Evolutionary conservation across 2,329 filamentous ascomycete genomes (phyloP).

Genomic region (Hirsutella minnesotensis): DNA sequence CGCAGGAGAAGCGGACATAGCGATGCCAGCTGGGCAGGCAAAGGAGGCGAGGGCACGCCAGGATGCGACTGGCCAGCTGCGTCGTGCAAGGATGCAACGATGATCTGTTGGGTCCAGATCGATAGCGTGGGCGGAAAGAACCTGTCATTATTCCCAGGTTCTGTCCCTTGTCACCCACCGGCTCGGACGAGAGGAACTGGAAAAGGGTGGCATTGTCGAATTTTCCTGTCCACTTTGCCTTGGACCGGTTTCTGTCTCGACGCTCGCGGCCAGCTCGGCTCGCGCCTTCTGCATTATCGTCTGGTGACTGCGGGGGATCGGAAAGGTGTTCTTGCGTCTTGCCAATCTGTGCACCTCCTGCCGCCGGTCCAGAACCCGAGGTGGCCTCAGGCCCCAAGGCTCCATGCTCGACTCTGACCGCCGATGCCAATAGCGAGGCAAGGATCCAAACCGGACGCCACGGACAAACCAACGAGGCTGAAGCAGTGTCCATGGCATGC

Average conservation of each 20-base stretch:
- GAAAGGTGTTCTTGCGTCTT: neutral
- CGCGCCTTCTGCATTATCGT: too few species aligned
- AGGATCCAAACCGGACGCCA: neutral
- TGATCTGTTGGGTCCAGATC: conserved; percentile 4
- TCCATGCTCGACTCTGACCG: neutral
- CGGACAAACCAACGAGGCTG: neutral
- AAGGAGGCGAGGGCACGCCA: conserved; percentile 10
- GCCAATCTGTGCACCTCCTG: too few species aligned
- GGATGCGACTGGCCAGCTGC: conserved; percentile 23
- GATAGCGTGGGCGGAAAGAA: conserved; percentile 1
- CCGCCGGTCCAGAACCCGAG: too few species aligned
- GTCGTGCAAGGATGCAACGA: conserved; percentile 10
- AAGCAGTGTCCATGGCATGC: neutral
- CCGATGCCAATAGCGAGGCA: neutral
- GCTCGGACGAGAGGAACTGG: neutral
- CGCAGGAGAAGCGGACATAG: conserved; percentile 4
- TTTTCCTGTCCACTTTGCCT: neutral
- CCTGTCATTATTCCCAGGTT: neutral
- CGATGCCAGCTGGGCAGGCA: conserved; percentile 5
- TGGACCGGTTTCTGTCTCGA: too few species aligned
- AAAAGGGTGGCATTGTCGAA: neutral
- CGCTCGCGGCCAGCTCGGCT: too few species aligned
- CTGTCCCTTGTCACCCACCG: neutral
- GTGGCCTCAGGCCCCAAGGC: neutral
- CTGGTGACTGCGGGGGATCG: too few species aligned